Conservation (phyloP, 768 basidiomycete genomes). For the Cystofilobasidium capitatum region DNA sequence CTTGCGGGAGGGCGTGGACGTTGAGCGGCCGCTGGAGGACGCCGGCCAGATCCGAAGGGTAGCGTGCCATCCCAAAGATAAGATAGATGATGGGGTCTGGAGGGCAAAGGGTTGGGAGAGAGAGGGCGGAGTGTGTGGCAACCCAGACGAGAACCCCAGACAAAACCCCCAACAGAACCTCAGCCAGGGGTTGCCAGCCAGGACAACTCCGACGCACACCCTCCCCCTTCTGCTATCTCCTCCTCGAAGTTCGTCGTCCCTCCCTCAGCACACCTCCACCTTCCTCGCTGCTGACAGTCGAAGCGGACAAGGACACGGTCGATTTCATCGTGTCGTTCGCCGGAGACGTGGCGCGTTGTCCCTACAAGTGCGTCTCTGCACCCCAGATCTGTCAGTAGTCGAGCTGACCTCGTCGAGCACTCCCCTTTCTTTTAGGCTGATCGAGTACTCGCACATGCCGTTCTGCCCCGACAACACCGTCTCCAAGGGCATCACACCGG, state of each 20-base stretch:
- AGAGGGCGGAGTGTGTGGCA: no score
- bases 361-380: slow-evolving; percentile 11
- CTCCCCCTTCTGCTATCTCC: no score
- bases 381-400: not conserved
- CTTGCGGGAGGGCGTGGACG: slow-evolving; percentile 61
- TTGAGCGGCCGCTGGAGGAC: slow-evolving; percentile 37
- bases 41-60: not conserved
- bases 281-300: slow-evolving; percentile 34
- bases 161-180: no score
- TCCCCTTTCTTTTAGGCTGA: slow-evolving; percentile 29
- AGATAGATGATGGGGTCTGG: no score
- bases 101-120: no score
- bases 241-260: slow-evolving; percentile 35
- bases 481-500: slow-evolving; percentile 29
- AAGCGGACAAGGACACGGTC: slow-evolving; percentile 7
- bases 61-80: slow-evolving; percentile 1
- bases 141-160: no score
- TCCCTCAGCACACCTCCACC: slow-evolving; percentile 31
- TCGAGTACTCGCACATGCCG: slow-evolving; percentile 37
- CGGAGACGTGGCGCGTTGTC: slow-evolving; percentile 18
- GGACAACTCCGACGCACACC: no score
- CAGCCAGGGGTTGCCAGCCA: no score
- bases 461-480: slow-evolving; percentile 33
- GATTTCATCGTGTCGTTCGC: slow-evolving; percentile 6
- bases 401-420: not conserved